These are phyloP conservation scores for Mrakiaceae sp. DNA, from an alignment of 1,284 basidiomycete species.

Conservation along the genomic window DNA sequence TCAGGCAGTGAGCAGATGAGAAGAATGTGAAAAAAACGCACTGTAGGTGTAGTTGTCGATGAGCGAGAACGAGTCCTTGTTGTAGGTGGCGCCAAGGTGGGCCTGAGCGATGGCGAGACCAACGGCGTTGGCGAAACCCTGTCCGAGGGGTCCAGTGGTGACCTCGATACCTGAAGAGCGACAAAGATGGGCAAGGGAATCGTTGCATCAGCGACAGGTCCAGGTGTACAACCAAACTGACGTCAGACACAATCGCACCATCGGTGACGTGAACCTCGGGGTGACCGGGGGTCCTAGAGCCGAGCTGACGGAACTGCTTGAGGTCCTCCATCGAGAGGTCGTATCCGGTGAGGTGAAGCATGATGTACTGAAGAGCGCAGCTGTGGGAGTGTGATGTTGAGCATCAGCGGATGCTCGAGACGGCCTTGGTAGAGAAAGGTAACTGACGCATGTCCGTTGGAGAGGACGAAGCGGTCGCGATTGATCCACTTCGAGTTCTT, in stretches of 20 bases:
- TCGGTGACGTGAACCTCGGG: constrained; percentile 75
- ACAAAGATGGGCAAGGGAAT: neutral
- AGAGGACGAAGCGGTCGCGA: constrained; percentile 51
- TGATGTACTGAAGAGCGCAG: constrained; percentile 49
- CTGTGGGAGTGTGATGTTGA: constrained; percentile 34
- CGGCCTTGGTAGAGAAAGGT: neutral
- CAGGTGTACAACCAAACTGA: constrained; percentile 2
- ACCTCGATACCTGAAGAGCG: constrained; percentile 53
- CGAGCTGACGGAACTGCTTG: constrained; percentile 51
- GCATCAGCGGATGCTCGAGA: neutral
- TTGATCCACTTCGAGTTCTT: constrained; percentile 84
- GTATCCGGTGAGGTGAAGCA: constrained; percentile 38
- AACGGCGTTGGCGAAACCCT: constrained; percentile 85
- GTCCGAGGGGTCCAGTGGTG: constrained; percentile 90
- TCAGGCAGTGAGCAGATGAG: neutral
- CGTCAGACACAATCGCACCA: constrained; percentile 21
- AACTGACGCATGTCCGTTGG: constrained; percentile 34
- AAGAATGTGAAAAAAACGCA: constrained; percentile 27
- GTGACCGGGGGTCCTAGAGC: constrained; percentile 82
- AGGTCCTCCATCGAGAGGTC: constrained; percentile 37
- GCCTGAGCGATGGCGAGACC: constrained; percentile 88
- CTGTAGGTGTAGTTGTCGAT: constrained; percentile 86
- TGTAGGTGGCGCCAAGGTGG: constrained; percentile 77
- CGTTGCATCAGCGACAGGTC: neutral
- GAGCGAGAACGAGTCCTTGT: constrained; percentile 72